phyloP scores from a whole-genome alignment of 2,329 filamentous ascomycete species.

The Talaromyces rugulosus region DNA sequence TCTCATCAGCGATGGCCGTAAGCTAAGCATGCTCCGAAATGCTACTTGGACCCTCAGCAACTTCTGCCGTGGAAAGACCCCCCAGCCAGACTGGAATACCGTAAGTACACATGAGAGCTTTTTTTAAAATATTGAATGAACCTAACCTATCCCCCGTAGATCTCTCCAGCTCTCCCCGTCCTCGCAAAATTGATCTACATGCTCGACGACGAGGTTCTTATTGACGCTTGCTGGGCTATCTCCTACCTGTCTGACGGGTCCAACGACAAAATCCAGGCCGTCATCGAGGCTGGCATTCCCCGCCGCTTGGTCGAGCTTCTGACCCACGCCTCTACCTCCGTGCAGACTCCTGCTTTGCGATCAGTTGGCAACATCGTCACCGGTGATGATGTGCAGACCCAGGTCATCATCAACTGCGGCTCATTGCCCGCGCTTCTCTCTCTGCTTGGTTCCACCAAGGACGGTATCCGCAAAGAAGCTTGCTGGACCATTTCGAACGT shows the following conservation, averaged over 20 bases:
- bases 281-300: slow-evolving; percentile 96
- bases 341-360: slow-evolving; percentile 93
- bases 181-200: slow-evolving; percentile 98
- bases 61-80: slow-evolving; percentile 99
- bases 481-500: slow-evolving; percentile 99
- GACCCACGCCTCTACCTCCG: slow-evolving; percentile 96
- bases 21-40: slow-evolving; percentile 98
- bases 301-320: slow-evolving; percentile 93
- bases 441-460: slow-evolving; percentile 92
- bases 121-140: background rate
- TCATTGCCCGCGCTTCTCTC: slow-evolving; percentile 88
- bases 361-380: slow-evolving; percentile 99
- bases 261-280: slow-evolving; percentile 98
- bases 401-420: slow-evolving; percentile 98
- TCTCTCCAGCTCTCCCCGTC: slow-evolving; percentile 88
- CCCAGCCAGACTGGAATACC: slow-evolving; percentile 95
- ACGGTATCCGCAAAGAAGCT: slow-evolving; percentile 97
- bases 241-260: slow-evolving; percentile 96
- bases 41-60: slow-evolving; percentile 99
- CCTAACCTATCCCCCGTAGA: slow-evolving; percentile 50
- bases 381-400: slow-evolving; percentile 96
- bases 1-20: slow-evolving; percentile 92
- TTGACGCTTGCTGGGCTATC: slow-evolving; percentile 99
- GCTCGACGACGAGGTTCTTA: slow-evolving; percentile 94
- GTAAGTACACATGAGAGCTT: slow-evolving; percentile 53